Percentiles rank a stretch among this genome's conserved stretches.
Conservation (phyloP, 192 early-diverging fungal genomes). For the Spinellus fusiger region DNA sequence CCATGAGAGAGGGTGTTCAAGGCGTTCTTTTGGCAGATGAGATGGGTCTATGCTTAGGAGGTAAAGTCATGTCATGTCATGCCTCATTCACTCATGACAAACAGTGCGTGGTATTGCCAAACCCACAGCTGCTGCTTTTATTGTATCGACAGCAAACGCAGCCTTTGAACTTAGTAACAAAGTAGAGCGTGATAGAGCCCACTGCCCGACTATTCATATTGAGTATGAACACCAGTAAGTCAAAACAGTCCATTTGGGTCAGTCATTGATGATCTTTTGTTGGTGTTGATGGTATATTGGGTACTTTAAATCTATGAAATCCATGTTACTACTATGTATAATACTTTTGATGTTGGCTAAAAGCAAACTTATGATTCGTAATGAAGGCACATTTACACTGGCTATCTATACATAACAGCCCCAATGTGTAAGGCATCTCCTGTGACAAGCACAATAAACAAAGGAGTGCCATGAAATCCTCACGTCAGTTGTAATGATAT, state of each 20-base stretch:
- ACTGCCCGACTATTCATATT: constrained; percentile 21
- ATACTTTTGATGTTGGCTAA: no score
- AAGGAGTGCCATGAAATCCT: not conserved
- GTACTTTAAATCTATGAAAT: no score
- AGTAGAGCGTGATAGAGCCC: constrained; percentile 9
- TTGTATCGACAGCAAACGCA: constrained; percentile 16
- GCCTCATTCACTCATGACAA: not conserved
- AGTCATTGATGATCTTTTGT: no score
- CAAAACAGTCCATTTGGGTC: no score
- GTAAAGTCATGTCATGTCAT: not conserved
- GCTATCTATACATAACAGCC: constrained; percentile 13
- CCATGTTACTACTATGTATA: no score
- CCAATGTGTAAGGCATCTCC: not conserved
- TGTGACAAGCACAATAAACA: not conserved
- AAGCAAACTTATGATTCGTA: constrained; percentile 23
- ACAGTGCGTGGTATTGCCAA: constrained; percentile 19
- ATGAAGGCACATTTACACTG: constrained; percentile 26
- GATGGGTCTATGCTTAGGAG: constrained; percentile 22
- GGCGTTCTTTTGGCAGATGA: constrained; percentile 21
- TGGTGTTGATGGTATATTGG: no score
- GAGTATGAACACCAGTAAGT: constrained; percentile 25
- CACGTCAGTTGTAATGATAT: no score
- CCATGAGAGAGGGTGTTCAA: constrained; percentile 19
- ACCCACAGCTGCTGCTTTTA: constrained; percentile 14
- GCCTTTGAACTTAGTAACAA: constrained; percentile 3